These are phyloP conservation scores for Megacollybia marginata DNA, from an alignment of 768 basidiomycete genomes.

Conservation along the genomic window DNA sequence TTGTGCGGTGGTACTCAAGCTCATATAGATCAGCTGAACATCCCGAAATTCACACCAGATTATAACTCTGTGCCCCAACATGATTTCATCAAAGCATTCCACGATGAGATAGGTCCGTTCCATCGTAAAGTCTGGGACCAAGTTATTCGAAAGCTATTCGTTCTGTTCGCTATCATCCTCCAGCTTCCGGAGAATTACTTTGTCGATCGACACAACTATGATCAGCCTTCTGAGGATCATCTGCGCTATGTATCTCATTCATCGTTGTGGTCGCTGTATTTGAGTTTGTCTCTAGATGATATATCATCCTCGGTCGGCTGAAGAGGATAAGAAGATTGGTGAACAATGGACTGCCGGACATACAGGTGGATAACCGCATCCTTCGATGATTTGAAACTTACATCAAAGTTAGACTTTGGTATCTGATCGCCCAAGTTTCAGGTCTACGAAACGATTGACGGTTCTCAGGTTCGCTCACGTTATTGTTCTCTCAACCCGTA, in stretches of 20 bases:
- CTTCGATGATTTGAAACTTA: neutral
- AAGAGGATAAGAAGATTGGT: constrained; percentile 32
- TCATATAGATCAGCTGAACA: constrained; percentile 15
- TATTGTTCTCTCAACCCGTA: constrained; percentile 29
- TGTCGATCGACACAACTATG: constrained; percentile 31
- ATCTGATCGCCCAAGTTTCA: neutral
- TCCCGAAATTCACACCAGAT: constrained; percentile 26
- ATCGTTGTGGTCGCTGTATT: neutral
- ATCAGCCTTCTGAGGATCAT: constrained; percentile 24
- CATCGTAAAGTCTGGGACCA: constrained; percentile 22
- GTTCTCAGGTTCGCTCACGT: constrained; percentile 20
- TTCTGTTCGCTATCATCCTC: constrained; percentile 31
- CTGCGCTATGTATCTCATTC: constrained; percentile 18
- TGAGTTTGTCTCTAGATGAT: constrained; percentile 17
- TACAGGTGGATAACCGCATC: constrained; percentile 22
- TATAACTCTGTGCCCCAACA: constrained; percentile 17
- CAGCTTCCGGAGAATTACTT: constrained; percentile 41
- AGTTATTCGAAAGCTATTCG: constrained; percentile 21
- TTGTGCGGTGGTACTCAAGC: neutral
- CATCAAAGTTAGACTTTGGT: constrained; percentile 6
- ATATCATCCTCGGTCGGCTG: constrained; percentile 28
- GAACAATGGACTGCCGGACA: constrained; percentile 41
- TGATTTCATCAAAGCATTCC: constrained; percentile 17
- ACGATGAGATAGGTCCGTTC: constrained; percentile 22
- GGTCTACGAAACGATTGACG: neutral